Evolutionary conservation across 768 basidiomycete genomes (phyloP).

Genomic region (Panellus pusillus): DNA sequence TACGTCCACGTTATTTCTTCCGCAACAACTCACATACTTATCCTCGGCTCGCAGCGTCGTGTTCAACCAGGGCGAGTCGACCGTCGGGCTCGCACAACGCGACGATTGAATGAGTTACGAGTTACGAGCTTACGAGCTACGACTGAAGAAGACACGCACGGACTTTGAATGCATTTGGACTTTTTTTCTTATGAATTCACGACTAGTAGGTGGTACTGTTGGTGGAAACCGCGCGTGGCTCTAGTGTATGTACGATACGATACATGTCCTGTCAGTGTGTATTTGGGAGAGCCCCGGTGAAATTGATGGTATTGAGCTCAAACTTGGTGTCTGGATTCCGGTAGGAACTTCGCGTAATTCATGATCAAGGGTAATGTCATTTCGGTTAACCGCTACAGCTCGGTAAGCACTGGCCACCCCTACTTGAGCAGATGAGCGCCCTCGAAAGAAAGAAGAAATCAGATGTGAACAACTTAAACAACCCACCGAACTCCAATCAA

Average conservation of each 20-base stretch:
- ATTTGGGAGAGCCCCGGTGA: background rate
- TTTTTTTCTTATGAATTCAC: background rate
- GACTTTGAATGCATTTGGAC: conserved; percentile 7
- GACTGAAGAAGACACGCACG: background rate
- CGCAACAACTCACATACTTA: background rate
- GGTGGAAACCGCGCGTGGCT: conserved; percentile 4
- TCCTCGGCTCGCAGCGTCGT: conserved; percentile 10
- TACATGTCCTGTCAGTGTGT: background rate
- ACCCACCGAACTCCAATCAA: conserved; percentile 17
- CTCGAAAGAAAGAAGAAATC: background rate
- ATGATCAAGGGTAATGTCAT: no score
- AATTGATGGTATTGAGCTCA: conserved; percentile 17
- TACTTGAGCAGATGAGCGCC: background rate
- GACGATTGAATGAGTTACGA: conserved; percentile 8
- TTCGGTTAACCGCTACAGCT: no score
- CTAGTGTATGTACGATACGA: background rate
- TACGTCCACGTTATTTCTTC: background rate
- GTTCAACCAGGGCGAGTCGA: conserved; percentile 22
- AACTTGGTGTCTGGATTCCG: background rate
- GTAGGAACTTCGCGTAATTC: no score
- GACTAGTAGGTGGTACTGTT: conserved; percentile 9
- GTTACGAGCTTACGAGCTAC: background rate
- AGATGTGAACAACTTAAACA: background rate
- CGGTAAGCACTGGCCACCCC: background rate
- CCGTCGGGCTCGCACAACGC: conserved; percentile 14